These are phyloP conservation scores for Aspergillus kassunensis DNA, from an alignment of 495 filamentous ascomycete genomes.

Conservation along the genomic window DNA sequence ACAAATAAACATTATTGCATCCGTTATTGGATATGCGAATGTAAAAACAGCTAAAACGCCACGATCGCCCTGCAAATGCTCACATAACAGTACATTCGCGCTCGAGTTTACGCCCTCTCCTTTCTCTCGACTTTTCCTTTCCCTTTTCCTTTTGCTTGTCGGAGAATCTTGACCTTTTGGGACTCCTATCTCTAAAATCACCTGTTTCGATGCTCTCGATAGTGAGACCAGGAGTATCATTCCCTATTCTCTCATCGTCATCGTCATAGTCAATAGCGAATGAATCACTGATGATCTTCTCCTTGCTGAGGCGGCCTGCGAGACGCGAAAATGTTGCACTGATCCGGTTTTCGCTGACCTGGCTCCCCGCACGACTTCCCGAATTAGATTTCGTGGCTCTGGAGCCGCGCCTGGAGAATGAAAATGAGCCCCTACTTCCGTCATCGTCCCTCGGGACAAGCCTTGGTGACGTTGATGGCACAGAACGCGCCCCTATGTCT, in stretches of 20 bases:
- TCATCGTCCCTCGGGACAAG: constrained; percentile 39
- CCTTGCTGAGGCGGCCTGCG: constrained; percentile 48
- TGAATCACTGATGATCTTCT: constrained; percentile 34
- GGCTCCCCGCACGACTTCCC: constrained; percentile 65
- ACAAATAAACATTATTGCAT: not conserved
- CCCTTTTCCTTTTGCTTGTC: constrained; percentile 25
- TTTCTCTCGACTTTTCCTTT: constrained; percentile 44
- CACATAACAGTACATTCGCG: constrained; percentile 58
- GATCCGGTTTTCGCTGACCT: constrained; percentile 62
- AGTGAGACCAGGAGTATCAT: constrained; percentile 22
- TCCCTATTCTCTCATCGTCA: constrained; percentile 29
- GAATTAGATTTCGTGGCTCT: constrained; percentile 49
- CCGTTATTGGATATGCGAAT: not conserved
- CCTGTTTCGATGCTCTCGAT: constrained; percentile 22
- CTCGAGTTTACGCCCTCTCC: constrained; percentile 52
- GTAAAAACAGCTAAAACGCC: not conserved
- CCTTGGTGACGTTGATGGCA: constrained; percentile 44
- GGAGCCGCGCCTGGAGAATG: constrained; percentile 56
- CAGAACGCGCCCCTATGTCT: constrained; percentile 36
- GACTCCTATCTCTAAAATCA: constrained; percentile 32
- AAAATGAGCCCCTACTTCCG: constrained; percentile 49
- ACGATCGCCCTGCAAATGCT: constrained; percentile 1
- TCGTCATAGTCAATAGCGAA: constrained; percentile 28
- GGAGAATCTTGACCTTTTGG: constrained; percentile 25
- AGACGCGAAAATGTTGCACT: constrained; percentile 65